These are phyloP conservation scores for Colletotrichum sp. DNA, from an alignment of 2,329 filamentous ascomycete genomes.

Conservation along the genomic window DNA sequence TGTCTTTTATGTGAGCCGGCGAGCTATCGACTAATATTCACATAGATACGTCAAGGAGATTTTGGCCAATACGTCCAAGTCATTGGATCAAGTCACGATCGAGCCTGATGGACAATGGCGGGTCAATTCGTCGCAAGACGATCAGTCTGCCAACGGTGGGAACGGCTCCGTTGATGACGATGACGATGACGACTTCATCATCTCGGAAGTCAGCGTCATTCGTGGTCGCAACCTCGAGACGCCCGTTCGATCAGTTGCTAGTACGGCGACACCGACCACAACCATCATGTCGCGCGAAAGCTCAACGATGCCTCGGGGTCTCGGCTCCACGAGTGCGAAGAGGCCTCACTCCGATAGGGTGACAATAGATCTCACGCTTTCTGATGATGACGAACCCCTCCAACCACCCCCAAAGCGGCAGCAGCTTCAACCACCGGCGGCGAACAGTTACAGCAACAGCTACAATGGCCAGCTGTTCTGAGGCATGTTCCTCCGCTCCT, in stretches of 20 bases:
- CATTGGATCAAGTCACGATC: constrained; percentile 84
- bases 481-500: not conserved
- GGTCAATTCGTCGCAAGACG: constrained; percentile 39
- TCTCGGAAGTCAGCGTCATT: constrained; percentile 47
- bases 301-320: constrained; percentile 39
- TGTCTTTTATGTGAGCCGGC: constrained; percentile 10
- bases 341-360: constrained; percentile 53
- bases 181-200: constrained; percentile 54
- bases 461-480: constrained; percentile 3
- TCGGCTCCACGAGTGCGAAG: constrained; percentile 46
- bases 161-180: constrained; percentile 30
- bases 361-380: constrained; percentile 61
- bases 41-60: constrained; percentile 83
- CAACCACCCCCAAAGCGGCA: constrained; percentile 54
- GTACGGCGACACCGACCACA: constrained; percentile 39
- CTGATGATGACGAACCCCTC: constrained; percentile 59
- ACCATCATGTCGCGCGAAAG: constrained; percentile 41
- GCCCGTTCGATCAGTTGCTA: constrained; percentile 38
- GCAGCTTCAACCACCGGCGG: constrained; percentile 24
- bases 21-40: constrained; percentile 17
- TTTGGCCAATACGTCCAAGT: constrained; percentile 71
- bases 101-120: constrained; percentile 86
- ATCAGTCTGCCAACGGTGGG: constrained; percentile 23
- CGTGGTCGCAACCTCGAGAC: constrained; percentile 39
- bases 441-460: constrained; percentile 8